Percentiles rank a stretch among this genome's conserved stretches.
Conservation (phyloP, 2,329 filamentous ascomycete species). For the Aureobasidium sp. region DNA sequence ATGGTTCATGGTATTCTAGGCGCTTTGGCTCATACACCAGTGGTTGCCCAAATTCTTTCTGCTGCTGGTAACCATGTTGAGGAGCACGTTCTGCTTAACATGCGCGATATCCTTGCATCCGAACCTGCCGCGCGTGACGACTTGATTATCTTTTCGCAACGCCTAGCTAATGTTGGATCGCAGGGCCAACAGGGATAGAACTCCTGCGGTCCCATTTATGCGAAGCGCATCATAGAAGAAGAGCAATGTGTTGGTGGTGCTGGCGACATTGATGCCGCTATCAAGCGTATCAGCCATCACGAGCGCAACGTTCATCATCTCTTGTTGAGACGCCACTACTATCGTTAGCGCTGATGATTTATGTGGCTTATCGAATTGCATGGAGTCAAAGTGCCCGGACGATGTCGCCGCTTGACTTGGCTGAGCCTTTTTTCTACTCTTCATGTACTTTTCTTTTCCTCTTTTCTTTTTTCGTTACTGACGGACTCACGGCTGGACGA, state of each 20-base stretch:
- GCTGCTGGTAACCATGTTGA: conserved; percentile 27
- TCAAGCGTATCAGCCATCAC: not conserved
- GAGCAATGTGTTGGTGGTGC: not conserved
- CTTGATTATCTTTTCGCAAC: conserved; percentile 1
- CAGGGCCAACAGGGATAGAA: conserved; percentile 8
- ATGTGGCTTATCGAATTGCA: not conserved
- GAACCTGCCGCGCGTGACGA: conserved; percentile 54
- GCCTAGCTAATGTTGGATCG: not conserved
- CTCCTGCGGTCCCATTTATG: not conserved
- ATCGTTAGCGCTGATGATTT: not conserved
- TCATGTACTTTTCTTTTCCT: not conserved
- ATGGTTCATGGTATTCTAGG: conserved; percentile 34
- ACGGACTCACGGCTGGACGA: not conserved
- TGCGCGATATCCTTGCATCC: conserved; percentile 58
- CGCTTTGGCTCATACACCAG: conserved; percentile 33
- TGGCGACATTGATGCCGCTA: not conserved
- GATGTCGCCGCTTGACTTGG: not conserved
- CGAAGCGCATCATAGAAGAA: not conserved
- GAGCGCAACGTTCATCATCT: not conserved
- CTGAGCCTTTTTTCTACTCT: not conserved
- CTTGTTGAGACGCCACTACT: not conserved
- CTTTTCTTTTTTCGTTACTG: not conserved
- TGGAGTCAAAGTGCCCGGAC: not conserved
- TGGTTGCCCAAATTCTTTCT: conserved; percentile 33
- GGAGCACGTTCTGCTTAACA: conserved; percentile 60